Conservation (phyloP, 768 basidiomycete genomes). For the Sistotremastrum niveocremeum region DNA sequence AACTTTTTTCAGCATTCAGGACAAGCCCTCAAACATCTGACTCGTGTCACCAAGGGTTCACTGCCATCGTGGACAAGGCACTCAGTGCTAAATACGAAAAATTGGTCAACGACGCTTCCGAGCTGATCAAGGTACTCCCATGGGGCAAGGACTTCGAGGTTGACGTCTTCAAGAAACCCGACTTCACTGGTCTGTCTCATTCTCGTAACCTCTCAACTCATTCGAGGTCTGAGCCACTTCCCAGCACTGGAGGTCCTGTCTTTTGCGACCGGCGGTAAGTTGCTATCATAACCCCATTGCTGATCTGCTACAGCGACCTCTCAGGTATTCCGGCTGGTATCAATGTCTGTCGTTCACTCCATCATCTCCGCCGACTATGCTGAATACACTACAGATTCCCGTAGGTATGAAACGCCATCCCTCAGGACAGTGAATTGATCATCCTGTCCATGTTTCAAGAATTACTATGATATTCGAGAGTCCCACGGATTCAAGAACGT, state of each 20-base stretch:
- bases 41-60: conserved; percentile 44
- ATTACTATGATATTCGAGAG: conserved; percentile 77
- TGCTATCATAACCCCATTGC: background rate
- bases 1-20: too few species aligned
- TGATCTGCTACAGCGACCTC: conserved; percentile 1
- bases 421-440: too few species aligned
- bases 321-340: conserved; percentile 81
- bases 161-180: conserved; percentile 19
- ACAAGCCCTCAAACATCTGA: background rate
- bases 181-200: conserved; percentile 19
- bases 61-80: conserved; percentile 77
- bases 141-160: conserved; percentile 61
- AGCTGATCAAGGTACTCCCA: conserved; percentile 63
- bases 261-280: conserved; percentile 70
- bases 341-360: conserved; percentile 40
- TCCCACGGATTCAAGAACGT: conserved; percentile 83
- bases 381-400: conserved; percentile 40
- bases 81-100: conserved; percentile 71
- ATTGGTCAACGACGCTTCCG: conserved; percentile 63
- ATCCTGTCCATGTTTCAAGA: conserved; percentile 26
- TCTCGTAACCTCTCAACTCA: too few species aligned
- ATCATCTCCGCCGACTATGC: background rate
- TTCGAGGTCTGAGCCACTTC: conserved; percentile 48
- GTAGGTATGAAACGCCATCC: too few species aligned
- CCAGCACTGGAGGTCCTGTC: conserved; percentile 71